Evolutionary conservation across 345 rosid genomes (phyloP), one percentile per base, ranked within the genome.

Genomic region (Mercurialis annua): DNA sequence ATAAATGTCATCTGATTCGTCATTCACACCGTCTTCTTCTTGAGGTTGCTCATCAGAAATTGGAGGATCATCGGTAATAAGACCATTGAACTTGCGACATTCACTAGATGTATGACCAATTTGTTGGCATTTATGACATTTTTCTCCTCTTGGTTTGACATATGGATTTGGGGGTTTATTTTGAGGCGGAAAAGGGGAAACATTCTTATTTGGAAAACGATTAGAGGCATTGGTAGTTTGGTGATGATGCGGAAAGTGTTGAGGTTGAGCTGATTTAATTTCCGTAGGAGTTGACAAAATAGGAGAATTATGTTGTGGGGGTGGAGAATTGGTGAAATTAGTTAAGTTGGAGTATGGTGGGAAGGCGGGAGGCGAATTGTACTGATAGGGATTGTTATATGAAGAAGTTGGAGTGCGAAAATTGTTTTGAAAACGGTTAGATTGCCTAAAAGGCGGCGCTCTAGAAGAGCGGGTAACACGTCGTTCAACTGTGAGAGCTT

Each of bases 141-240:
- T 52, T 52, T 52, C 57, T 52, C 57, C 30, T 20, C 57, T 52
- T 6, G 57, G 57, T 52, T 52, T 52, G 57, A 15, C 57, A 52
- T 52, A 52, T 7, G 30, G 57, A 43, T 43, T 52, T 52, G 30
- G 57, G 12, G 57, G 30, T 26, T 52, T 52, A 26, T 6, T 6
- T 52, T 6, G 57, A 11, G 8, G 30, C 20, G 23, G 57, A 26
- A 52, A 52, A 20, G 30, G 57, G 1, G 23, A 52, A 52, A 26
- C 20, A 17, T 52, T 52, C 57, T 52, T 52, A 52, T 52, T 52
- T 11, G 57, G 10, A 26, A 52, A 52, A 52, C 57, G 23, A 15
- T 52, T 26, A 52, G 8, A 52, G 6, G 23, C 20, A 52, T 52
- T 52, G 57, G 57, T 52, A 20, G 57, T 26, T 52, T 52, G 57